Evolutionary conservation across 2,329 filamentous ascomycete species (phyloP).

Genomic region (Ceratocystis albifundus): DNA sequence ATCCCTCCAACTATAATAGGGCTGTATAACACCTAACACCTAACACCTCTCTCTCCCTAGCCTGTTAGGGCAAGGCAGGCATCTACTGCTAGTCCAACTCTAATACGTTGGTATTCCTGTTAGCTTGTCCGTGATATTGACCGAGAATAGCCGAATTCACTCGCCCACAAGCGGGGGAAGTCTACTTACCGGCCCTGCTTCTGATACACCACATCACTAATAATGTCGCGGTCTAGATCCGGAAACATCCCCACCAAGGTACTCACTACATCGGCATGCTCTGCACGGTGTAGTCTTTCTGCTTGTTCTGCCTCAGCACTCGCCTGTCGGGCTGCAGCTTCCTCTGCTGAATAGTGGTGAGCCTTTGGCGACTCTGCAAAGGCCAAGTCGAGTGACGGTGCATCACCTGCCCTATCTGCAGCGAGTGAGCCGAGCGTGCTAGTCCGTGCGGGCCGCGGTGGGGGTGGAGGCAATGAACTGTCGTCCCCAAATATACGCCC

Average conservation of each 20-base stretch:
- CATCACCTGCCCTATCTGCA: constrained; percentile 4
- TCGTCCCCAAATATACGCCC: constrained; percentile 84
- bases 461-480: constrained; percentile 28
- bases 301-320: constrained; percentile 84
- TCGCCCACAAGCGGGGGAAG: background rate
- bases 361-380: background rate
- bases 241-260: constrained; percentile 95
- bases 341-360: constrained; percentile 51
- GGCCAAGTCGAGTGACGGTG: constrained; percentile 12
- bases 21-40: no score
- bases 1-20: background rate
- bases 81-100: constrained; percentile 75
- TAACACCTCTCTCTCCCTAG: constrained; percentile 26
- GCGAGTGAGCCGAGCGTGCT: constrained; percentile 29
- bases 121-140: constrained; percentile 23
- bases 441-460: constrained; percentile 20
- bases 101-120: constrained; percentile 31
- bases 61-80: constrained; percentile 62
- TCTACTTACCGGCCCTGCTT: constrained; percentile 77
- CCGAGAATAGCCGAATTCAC: background rate
- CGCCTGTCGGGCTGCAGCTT: constrained; percentile 79
- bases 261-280: constrained; percentile 86
- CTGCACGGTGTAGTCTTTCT: constrained; percentile 64
- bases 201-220: constrained; percentile 90
- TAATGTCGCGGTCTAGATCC: constrained; percentile 82